Percentiles rank a stretch among this genome's conserved stretches.
These are phyloP conservation scores for Acacia melanoxylon DNA, from an alignment of 306 rosid species.

Conservation along the genomic window DNA sequence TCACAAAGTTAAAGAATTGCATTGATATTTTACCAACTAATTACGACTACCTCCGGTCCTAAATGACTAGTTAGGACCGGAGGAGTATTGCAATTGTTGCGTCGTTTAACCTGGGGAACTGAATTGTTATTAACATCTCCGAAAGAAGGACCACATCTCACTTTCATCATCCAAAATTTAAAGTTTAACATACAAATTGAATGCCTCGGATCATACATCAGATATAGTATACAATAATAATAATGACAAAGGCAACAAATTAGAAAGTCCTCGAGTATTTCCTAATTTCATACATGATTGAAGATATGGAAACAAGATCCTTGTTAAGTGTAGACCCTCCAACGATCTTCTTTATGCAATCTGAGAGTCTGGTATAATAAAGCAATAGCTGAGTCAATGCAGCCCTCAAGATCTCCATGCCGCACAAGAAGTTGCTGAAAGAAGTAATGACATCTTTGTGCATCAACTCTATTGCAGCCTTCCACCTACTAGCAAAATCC, in stretches of 20 bases:
- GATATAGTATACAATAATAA: background rate
- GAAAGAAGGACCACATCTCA: background rate
- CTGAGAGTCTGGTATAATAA: conserved; percentile 89
- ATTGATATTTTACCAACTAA: too few species aligned
- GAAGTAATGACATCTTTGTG: conserved; percentile 98
- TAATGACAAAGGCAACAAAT: conserved; percentile 26
- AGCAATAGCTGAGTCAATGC: conserved; percentile 78
- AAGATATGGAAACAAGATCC: conserved; percentile 72
- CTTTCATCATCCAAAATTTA: background rate
- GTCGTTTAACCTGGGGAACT: background rate
- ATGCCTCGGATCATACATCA: conserved; percentile 26
- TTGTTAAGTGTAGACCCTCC: conserved; percentile 66
- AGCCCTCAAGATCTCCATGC: conserved; percentile 85
- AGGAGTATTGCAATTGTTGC: background rate
- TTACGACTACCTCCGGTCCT: too few species aligned
- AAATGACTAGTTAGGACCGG: too few species aligned
- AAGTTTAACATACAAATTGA: background rate
- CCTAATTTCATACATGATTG: conserved; percentile 87
- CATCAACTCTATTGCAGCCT: conserved; percentile 96
- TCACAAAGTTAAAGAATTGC: too few species aligned
- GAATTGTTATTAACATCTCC: background rate
- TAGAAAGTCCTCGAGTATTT: conserved; percentile 94
- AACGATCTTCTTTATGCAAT: conserved; percentile 71
- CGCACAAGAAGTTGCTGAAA: conserved; percentile 96
- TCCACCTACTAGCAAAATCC: conserved; percentile 96